Conservation (phyloP, 768 basidiomycete genomes). For the Psilocybe subaeruginosa region DNA sequence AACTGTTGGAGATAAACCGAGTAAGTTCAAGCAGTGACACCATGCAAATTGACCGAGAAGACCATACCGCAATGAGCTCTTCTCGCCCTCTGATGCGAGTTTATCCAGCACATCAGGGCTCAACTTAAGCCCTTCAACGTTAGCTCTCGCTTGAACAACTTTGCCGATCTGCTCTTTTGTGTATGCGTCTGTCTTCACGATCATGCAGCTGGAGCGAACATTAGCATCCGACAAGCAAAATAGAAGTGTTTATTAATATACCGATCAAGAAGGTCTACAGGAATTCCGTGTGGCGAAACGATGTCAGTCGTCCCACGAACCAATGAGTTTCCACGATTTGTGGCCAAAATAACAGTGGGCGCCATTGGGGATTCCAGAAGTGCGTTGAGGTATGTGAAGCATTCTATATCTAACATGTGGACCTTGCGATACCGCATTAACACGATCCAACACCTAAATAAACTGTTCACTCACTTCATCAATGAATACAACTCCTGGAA, state of each 20-base stretch:
- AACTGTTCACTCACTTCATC: slow-evolving; percentile 75
- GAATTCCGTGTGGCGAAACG: slow-evolving; percentile 90
- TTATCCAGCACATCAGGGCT: slow-evolving; percentile 77
- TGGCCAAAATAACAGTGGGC: slow-evolving; percentile 95
- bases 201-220: slow-evolving; percentile 69
- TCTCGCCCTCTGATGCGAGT: slow-evolving; percentile 81
- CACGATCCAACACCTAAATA: neutral
- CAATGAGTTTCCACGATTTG: slow-evolving; percentile 90
- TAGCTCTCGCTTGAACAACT: slow-evolving; percentile 85
- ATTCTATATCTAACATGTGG: slow-evolving; percentile 99
- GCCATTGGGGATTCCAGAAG: slow-evolving; percentile 96
- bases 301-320: slow-evolving; percentile 95
- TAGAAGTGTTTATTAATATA: slow-evolving; percentile 33
- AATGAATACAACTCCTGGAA: slow-evolving; percentile 97
- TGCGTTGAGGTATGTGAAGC: slow-evolving; percentile 97
- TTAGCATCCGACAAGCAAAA: neutral
- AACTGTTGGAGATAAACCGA: slow-evolving; percentile 46
- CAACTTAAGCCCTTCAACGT: slow-evolving; percentile 82
- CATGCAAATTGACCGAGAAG: neutral
- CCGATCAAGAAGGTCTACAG: slow-evolving; percentile 93
- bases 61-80: slow-evolving; percentile 75
- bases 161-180: slow-evolving; percentile 81
- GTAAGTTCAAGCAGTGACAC: neutral
- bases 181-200: slow-evolving; percentile 90
- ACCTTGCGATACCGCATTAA: slow-evolving; percentile 62